A percentile compares a stretch with the other conserved stretches of the same genome.
Conservation (phyloP, 495 filamentous ascomycete species). For the Aspergillus egyptiacus region DNA sequence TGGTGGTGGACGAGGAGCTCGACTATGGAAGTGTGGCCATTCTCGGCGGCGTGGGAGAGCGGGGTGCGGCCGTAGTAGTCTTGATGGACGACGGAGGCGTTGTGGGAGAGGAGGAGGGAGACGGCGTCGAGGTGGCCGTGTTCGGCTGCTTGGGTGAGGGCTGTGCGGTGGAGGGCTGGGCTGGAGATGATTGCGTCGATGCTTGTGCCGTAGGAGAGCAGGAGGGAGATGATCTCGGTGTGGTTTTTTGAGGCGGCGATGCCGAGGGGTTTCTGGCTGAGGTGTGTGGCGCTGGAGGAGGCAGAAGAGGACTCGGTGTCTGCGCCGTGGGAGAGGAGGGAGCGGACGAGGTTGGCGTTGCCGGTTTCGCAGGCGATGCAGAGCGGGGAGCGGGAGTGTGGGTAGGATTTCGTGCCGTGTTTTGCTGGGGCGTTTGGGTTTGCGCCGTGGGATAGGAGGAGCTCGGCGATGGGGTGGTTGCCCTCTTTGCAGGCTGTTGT, state of each 20-base stretch:
- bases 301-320: background rate
- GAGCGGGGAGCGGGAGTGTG: background rate
- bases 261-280: background rate
- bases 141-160: background rate
- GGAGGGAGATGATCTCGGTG: background rate
- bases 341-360: background rate
- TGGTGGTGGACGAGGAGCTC: background rate
- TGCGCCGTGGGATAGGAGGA: background rate
- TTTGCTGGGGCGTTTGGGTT: background rate
- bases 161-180: background rate
- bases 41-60: background rate
- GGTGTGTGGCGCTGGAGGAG: background rate
- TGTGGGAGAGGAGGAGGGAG: background rate
- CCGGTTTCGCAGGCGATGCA: background rate
- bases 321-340: background rate
- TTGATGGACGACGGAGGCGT: background rate
- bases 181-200: background rate
- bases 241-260: background rate
- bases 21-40: background rate
- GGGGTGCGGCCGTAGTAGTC: conserved; percentile 2
- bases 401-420: background rate
- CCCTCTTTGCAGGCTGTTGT: background rate
- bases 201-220: background rate
- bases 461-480: background rate
- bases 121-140: background rate